Evolutionary conservation across 148 eudicot species (phyloP).

Genomic region (Arctostaphylos glauca): DNA sequence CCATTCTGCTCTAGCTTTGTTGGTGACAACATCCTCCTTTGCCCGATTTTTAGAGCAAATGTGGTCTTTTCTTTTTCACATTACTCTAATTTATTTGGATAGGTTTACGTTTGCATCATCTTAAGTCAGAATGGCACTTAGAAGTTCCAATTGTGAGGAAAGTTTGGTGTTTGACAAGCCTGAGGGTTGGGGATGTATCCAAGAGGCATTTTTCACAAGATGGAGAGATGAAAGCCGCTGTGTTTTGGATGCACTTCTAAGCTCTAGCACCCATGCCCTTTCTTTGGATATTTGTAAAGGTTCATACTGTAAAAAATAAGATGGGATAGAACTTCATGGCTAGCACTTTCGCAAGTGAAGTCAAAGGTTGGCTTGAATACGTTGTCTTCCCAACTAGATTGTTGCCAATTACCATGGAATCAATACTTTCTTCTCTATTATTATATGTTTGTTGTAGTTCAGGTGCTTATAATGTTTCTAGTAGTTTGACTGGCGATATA

Average conservation of each 20-base stretch:
- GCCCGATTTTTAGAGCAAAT: neutral
- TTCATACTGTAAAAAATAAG: neutral
- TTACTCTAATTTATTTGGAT: neutral
- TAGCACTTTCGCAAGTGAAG: neutral
- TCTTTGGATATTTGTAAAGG: neutral
- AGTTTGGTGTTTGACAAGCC: neutral
- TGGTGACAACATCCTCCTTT: neutral
- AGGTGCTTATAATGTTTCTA: neutral
- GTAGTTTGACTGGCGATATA: neutral
- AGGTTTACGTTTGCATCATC: neutral
- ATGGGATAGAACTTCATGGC: neutral
- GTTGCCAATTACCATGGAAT: neutral
- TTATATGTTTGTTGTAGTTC: neutral
- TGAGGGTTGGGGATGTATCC: neutral
- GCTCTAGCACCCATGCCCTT: neutral
- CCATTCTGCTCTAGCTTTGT: neutral
- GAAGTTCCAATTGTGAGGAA: neutral
- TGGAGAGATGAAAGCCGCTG: neutral
- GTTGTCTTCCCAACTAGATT: neutral
- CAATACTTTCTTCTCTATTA: neutral
- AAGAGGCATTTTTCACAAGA: neutral
- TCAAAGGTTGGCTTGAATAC: neutral
- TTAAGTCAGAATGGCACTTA: neutral
- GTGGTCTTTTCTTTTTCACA: neutral
- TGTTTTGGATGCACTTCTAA: neutral